These are phyloP conservation scores for Usnea hakonensis DNA, from an alignment of 495 filamentous ascomycete species.

Conservation along the genomic window DNA sequence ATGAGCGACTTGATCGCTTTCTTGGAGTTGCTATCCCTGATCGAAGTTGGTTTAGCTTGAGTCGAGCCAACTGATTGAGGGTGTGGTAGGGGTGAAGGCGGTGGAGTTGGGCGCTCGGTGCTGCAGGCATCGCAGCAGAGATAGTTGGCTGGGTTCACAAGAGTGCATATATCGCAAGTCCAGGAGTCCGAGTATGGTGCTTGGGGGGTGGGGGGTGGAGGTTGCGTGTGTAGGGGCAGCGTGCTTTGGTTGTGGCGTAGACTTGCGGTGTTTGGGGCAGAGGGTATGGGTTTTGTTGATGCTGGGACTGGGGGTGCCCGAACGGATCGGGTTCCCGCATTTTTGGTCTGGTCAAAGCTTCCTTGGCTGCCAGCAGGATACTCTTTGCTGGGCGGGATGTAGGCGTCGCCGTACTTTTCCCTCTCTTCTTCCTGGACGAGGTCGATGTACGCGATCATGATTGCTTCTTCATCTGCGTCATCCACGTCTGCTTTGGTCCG, in stretches of 20 bases:
- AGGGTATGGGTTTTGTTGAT: conserved; percentile 21
- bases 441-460: conserved; percentile 79
- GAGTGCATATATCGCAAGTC: conserved; percentile 73
- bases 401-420: conserved; percentile 57
- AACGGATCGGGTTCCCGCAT: conserved; percentile 1
- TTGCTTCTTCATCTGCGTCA: conserved; percentile 83
- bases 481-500: conserved; percentile 80
- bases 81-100: conserved; percentile 12
- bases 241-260: conserved; percentile 14
- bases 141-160: conserved; percentile 65
- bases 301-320: conserved; percentile 15
- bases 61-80: background rate
- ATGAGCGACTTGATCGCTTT: conserved; percentile 35
- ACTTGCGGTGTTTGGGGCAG: conserved; percentile 8
- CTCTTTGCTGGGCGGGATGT: conserved; percentile 54
- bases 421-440: conserved; percentile 79
- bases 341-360: conserved; percentile 1
- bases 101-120: conserved; percentile 47
- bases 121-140: conserved; percentile 75
- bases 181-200: conserved; percentile 41
- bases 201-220: conserved; percentile 3
- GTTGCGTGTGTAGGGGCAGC: background rate
- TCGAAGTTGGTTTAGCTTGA: conserved; percentile 1
- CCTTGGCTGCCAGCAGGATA: conserved; percentile 50
- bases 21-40: conserved; percentile 20